These are phyloP conservation scores for Marasmius oreades DNA, from an alignment of 1,284 basidiomycete genomes.

Conservation along the genomic window DNA sequence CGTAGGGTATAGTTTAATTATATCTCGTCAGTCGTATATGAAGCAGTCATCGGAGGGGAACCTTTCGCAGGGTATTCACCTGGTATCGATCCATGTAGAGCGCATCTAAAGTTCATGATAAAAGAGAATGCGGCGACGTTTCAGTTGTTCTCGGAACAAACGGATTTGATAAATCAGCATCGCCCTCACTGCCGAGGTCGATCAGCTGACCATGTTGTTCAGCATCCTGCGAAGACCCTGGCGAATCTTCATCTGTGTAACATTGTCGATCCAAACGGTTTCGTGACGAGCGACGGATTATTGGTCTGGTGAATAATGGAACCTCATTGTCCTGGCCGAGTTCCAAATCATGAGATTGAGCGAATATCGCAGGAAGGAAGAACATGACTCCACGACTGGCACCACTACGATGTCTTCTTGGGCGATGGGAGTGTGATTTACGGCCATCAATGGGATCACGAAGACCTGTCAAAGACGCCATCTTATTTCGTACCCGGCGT, in stretches of 20 bases:
- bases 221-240: not conserved
- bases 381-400: conserved; percentile 63
- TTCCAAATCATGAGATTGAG: conserved; percentile 49
- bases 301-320: conserved; percentile 11
- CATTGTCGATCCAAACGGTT: conserved; percentile 4
- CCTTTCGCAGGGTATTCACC: not conserved
- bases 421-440: conserved; percentile 37
- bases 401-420: conserved; percentile 42
- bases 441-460: conserved; percentile 28
- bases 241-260: conserved; percentile 6
- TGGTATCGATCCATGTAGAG: not conserved
- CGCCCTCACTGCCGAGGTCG: conserved; percentile 9
- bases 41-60: conserved; percentile 8
- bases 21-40: conserved; percentile 14
- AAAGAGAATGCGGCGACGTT: not conserved
- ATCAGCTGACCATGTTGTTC: conserved; percentile 10
- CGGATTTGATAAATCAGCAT: not conserved
- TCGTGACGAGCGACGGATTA: conserved; percentile 3
- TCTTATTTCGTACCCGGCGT: conserved; percentile 51
- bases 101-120: conserved; percentile 3
- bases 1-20: conserved; percentile 9
- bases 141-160: not conserved
- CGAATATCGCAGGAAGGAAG: conserved; percentile 80
- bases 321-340: conserved; percentile 19
- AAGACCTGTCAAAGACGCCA: conserved; percentile 44